These are phyloP conservation scores for Tephrocybe sp. DNA, from an alignment of 768 basidiomycete genomes.

Conservation along the genomic window DNA sequence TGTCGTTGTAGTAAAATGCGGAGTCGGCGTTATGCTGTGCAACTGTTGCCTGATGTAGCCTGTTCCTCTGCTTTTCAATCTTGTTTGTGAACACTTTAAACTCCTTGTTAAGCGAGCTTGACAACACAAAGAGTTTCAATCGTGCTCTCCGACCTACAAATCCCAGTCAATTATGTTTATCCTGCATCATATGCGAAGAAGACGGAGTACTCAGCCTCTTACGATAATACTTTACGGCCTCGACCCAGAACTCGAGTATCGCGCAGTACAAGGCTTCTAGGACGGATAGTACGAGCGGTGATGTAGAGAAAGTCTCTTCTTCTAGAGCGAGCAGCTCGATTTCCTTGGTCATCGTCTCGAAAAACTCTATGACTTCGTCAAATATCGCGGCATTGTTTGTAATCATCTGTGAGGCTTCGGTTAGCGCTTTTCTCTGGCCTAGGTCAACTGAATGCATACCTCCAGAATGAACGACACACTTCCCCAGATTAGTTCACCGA, in stretches of 20 bases:
- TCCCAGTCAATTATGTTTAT: not conserved
- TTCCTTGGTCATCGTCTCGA: not conserved
- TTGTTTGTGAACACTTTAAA: not conserved
- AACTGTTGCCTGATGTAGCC: not conserved
- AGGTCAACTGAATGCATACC: not conserved
- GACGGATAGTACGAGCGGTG: not conserved
- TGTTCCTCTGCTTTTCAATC: not conserved
- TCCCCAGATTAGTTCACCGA: slow-evolving; percentile 5
- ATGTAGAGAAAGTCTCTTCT: not conserved
- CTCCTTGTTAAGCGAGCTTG: slow-evolving; percentile 1
- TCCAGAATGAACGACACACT: slow-evolving; percentile 1
- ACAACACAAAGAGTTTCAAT: not conserved
- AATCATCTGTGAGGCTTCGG: not conserved
- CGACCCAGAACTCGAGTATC: slow-evolving; percentile 5
- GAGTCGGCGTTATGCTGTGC: slow-evolving; percentile 4
- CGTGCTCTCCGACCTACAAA: not conserved
- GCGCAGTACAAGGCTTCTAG: slow-evolving; percentile 3
- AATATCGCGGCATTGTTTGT: not conserved
- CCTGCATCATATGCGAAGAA: not conserved
- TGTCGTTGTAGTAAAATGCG: not conserved
- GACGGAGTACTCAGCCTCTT: not conserved
- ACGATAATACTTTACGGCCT: slow-evolving; percentile 5
- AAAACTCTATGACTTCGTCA: slow-evolving; percentile 1
- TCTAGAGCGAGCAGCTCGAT: not conserved
- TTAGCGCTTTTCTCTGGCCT: not conserved